A percentile compares a stretch with the other conserved stretches of the same genome.
These are phyloP conservation scores for Phytophthora macrochlamydospora DNA, from an alignment of 352 stramenopile genomes.

Conservation along the genomic window DNA sequence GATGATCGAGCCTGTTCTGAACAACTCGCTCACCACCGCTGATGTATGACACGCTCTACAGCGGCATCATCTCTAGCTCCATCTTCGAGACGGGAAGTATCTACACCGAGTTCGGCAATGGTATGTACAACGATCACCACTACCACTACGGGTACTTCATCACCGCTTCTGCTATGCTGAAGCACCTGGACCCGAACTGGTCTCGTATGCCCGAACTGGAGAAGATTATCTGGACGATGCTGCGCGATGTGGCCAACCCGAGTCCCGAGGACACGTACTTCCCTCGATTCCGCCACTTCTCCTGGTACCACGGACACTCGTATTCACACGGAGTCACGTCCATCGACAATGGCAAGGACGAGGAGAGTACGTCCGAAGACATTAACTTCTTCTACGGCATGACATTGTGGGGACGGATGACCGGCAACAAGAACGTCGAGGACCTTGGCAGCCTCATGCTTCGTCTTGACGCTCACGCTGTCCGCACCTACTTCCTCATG, in stretches of 20 bases:
- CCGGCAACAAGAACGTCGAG: constrained; percentile 50
- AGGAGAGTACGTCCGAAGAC: constrained; percentile 67
- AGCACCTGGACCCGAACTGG: constrained; percentile 57
- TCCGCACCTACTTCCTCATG: constrained; percentile 73
- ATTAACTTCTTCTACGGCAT: constrained; percentile 79
- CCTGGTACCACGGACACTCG: constrained; percentile 68
- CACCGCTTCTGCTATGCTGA: constrained; percentile 55
- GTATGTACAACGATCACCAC: constrained; percentile 78
- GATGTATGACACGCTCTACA: constrained; percentile 64
- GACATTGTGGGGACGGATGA: constrained; percentile 61
- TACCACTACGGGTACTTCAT: constrained; percentile 81
- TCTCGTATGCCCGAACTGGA: constrained; percentile 49
- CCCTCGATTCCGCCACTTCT: constrained; percentile 66
- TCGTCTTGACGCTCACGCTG: constrained; percentile 50
- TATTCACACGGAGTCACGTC: constrained; percentile 63
- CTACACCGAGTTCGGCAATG: constrained; percentile 68
- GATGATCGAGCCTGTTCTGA: constrained; percentile 51
- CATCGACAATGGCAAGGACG: constrained; percentile 62
- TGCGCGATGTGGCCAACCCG: constrained; percentile 66
- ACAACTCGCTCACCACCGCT: constrained; percentile 54
- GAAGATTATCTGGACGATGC: constrained; percentile 49
- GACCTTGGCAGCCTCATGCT: constrained; percentile 67
- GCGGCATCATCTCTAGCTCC: constrained; percentile 45
- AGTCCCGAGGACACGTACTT: constrained; percentile 52
- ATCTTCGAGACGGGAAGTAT: constrained; percentile 47